A percentile compares a stretch with the other conserved stretches of the same genome.
phyloP scores from a whole-genome alignment of 2,329 filamentous ascomycete species.

The Trichophyton schoenleinii region DNA sequence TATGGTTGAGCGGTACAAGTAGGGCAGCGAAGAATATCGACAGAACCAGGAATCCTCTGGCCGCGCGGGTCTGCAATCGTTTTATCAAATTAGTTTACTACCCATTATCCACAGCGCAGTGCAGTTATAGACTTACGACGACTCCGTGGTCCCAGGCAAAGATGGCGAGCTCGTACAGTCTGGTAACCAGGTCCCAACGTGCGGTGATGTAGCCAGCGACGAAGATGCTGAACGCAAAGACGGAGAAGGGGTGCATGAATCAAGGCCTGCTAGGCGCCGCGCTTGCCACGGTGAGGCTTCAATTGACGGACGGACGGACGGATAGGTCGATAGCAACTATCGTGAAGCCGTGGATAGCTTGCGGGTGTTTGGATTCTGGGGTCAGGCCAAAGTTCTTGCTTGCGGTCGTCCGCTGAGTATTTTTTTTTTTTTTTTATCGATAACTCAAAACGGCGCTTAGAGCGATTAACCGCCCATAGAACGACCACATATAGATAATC shows the following conservation, averaged over 20 bases:
- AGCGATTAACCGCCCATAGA: too few relatives aligned
- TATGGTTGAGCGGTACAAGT: slow-evolving; percentile 67
- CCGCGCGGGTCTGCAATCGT: slow-evolving; percentile 55
- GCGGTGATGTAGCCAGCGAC: slow-evolving; percentile 99
- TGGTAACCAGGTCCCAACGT: slow-evolving; percentile 94
- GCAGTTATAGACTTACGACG: slow-evolving; percentile 45
- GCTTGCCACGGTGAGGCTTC: slow-evolving; percentile 20
- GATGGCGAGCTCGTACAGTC: slow-evolving; percentile 89
- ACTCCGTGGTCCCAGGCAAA: slow-evolving; percentile 99
- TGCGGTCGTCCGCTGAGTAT: too few relatives aligned
- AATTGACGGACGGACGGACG: background rate
- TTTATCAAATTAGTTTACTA: background rate
- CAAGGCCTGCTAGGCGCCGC: slow-evolving; percentile 17
- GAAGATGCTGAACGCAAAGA: slow-evolving; percentile 94
- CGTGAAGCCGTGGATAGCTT: too few relatives aligned
- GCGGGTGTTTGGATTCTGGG: too few relatives aligned
- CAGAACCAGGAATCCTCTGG: slow-evolving; percentile 71
- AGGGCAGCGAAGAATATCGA: slow-evolving; percentile 75
- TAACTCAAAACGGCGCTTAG: too few relatives aligned
- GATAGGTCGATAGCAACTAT: too few relatives aligned
- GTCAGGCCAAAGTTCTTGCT: too few relatives aligned
- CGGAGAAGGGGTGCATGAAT: slow-evolving; percentile 92
- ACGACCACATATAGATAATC: too few relatives aligned
- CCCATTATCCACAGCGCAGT: background rate
- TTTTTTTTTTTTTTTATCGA: too few relatives aligned